phyloP scores from a whole-genome alignment of 2,329 filamentous ascomycete species.

The Cytospora schulzeri region DNA sequence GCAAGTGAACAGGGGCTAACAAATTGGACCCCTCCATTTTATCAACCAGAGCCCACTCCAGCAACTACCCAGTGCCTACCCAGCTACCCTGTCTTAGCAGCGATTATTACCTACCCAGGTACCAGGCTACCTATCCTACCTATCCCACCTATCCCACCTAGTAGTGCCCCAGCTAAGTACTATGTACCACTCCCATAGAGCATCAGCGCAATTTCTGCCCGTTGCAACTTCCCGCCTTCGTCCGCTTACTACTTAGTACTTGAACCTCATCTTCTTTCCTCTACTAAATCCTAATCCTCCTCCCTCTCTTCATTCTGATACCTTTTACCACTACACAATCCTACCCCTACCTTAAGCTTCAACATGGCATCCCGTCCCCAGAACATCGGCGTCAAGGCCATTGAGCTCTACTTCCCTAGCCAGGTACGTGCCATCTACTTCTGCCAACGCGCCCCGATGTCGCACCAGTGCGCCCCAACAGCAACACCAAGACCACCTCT shows the following conservation, averaged over 20 bases:
- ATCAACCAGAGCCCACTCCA: conserved; percentile 14
- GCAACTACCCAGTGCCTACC: too few relatives aligned
- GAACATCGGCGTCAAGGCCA: conserved; percentile 91
- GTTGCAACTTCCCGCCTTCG: conserved; percentile 15
- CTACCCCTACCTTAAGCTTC: conserved; percentile 1
- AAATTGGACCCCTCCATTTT: conserved; percentile 23
- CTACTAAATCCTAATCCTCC: conserved; percentile 10
- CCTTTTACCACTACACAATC: conserved; percentile 6
- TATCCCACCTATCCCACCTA: too few relatives aligned
- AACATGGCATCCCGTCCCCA: conserved; percentile 75
- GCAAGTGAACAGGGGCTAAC: conserved; percentile 19
- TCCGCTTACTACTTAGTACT: conserved; percentile 1
- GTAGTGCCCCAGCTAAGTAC: background rate
- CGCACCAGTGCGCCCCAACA: background rate
- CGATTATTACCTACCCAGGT: too few relatives aligned
- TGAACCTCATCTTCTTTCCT: conserved; percentile 3
- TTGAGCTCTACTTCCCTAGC: conserved; percentile 85
- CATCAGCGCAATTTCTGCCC: conserved; percentile 20
- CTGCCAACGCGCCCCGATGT: background rate
- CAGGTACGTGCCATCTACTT: conserved; percentile 61
- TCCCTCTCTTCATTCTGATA: conserved; percentile 8
- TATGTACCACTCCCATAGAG: background rate
- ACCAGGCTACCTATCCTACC: too few relatives aligned
- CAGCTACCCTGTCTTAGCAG: background rate
- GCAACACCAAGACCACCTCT: background rate